Evolutionary conservation across 2,329 filamentous ascomycete genomes (phyloP), one percentile per base, ranked within the genome.

Genomic region (Sphaceloma murrayae): DNA sequence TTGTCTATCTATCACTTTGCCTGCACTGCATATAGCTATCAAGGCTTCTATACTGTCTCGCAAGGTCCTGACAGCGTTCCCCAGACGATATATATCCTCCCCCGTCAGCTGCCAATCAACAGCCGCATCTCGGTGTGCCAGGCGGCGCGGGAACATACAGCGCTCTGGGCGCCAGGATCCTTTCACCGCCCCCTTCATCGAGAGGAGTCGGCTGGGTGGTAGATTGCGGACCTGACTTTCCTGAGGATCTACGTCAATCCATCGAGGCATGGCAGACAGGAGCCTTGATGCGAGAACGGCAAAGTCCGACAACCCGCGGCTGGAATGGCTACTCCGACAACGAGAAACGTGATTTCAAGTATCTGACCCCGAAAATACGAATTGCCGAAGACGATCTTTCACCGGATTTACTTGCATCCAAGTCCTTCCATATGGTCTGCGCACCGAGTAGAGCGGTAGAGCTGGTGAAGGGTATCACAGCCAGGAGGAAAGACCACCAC

Each of bases 11-110:
- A 11, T 31, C 46, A 10, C 22, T 21, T 34, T 11, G 7, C 10
- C n/a, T 32, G 26, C 2, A 43, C 31, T 26, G 3, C 27, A 3
- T 16, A 26, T 34, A 16, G 36, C 29, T 11, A 18, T 19, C 16
- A 36, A n/a, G n/a, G 16, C 22, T 3, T 30, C 36, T 48, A 40
- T 31, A 45, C 9, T 17, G n/a, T 19, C 22, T 30, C n/a, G n/a
- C 10, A 22, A 29, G 16, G 26, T 9, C 14, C 46, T 47, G 38
- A 49, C 43, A 16, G 18, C 47, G 43, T 11, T 42, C 46, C 26
- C 40, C 66, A 89, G 88, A 96, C 68, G 85, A 95, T 49, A 96
- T 96, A 55, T 83, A 95, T 55, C 94, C 86, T 56, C 70, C 76
- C 22, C 79, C 80, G 2, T 77, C 82, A 31, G 78, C 67, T 46